Conservation (phyloP, 2,329 filamentous ascomycete genomes). For the Botrytis squamosa region DNA sequence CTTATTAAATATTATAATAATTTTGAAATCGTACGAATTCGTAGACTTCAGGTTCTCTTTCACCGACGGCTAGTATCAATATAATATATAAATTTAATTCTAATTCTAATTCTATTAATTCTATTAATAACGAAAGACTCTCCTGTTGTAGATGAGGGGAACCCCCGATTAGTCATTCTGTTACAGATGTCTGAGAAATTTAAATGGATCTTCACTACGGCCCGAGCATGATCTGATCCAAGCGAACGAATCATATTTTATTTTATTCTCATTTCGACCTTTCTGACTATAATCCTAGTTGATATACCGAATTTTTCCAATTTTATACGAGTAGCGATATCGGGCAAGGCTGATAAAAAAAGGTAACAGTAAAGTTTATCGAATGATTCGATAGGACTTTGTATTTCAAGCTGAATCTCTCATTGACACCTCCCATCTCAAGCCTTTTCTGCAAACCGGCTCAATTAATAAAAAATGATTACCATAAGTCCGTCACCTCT, state of each 20-base stretch:
- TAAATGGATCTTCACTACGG: neutral
- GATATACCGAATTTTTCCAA: neutral
- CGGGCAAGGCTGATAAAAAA: constrained; percentile 20
- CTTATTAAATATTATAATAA: no score
- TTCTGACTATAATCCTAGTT: neutral
- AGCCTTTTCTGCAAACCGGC: neutral
- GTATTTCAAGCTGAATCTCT: neutral
- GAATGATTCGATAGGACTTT: constrained; percentile 2
- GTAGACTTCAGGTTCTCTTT: no score
- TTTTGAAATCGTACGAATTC: no score
- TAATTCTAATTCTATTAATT: no score
- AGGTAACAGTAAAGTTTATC: neutral
- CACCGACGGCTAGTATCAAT: no score
- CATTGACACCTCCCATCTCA: neutral
- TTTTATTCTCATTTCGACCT: neutral
- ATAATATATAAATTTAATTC: no score
- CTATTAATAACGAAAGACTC: no score
- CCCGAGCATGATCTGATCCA: neutral
- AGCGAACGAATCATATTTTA: constrained; percentile 7
- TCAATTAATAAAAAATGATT: constrained; percentile 27
- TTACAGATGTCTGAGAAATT: neutral
- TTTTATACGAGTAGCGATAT: constrained; percentile 11
- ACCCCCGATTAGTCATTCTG: neutral
- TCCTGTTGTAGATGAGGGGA: no score
- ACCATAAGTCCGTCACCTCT: constrained; percentile 30